Percentiles rank a stretch among this genome's conserved stretches.
phyloP scores from a whole-genome alignment of 2,329 filamentous ascomycete genomes.

The Neonectria magnoliae region DNA sequence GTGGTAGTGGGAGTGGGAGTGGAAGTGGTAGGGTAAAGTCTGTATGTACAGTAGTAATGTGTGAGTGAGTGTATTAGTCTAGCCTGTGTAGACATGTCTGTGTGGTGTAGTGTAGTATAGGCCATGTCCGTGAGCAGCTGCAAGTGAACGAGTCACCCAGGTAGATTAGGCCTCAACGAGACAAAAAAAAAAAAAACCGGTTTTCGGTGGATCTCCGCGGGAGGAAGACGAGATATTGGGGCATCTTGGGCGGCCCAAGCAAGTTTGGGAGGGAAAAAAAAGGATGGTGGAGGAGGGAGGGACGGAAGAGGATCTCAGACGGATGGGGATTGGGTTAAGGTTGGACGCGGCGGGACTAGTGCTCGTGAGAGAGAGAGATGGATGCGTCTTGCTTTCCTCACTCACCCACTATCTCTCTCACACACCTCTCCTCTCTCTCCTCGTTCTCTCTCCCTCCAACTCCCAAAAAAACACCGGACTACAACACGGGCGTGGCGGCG shows the following conservation, averaged over 20 bases:
- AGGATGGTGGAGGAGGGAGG: neutral
- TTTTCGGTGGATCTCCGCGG: neutral
- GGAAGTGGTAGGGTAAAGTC: too few relatives aligned
- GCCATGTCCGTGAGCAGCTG: neutral
- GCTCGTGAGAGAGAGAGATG: neutral
- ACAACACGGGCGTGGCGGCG: slow-evolving; percentile 6
- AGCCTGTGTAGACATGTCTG: too few relatives aligned
- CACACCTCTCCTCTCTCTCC: neutral
- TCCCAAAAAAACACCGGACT: neutral
- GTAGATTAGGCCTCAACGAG: too few relatives aligned
- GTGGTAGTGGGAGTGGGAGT: neutral
- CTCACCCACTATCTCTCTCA: neutral
- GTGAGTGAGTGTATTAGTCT: too few relatives aligned
- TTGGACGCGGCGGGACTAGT: neutral
- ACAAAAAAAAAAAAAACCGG: neutral
- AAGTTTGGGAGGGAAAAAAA: neutral
- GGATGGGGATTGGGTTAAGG: neutral
- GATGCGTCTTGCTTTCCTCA: neutral
- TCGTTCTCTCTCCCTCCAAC: too few relatives aligned
- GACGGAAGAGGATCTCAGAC: neutral
- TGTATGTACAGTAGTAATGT: too few relatives aligned
- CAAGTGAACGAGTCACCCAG: neutral
- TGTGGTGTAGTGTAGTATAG: too few relatives aligned
- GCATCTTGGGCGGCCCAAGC: neutral
- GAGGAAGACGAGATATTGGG: neutral